Evolutionary conservation across 331 rosid species (phyloP).

Genomic region (Pyrus hybrid): DNA sequence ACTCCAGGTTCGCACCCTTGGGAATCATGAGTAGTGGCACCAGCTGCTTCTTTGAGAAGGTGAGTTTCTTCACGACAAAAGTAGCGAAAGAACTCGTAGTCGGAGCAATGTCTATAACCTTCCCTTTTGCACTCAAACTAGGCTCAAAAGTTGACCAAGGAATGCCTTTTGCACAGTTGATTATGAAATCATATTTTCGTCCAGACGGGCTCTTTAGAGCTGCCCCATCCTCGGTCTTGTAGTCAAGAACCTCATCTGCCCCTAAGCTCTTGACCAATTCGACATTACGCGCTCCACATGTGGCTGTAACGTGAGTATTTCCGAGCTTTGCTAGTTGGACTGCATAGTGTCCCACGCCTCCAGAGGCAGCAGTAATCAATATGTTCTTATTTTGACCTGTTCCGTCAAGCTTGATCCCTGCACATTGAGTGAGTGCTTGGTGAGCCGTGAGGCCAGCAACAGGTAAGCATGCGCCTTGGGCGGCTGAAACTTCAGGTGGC

Average conservation of each 20-base stretch:
- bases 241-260: slow-evolving; percentile 81
- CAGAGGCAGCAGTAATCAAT: slow-evolving; percentile 47
- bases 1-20: not conserved
- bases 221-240: slow-evolving; percentile 61
- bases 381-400: slow-evolving; percentile 24
- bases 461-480: slow-evolving; percentile 35
- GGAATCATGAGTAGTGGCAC: not conserved
- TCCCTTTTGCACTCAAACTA: slow-evolving; percentile 43
- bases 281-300: slow-evolving; percentile 63
- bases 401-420: slow-evolving; percentile 26
- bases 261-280: slow-evolving; percentile 58
- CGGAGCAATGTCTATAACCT: slow-evolving; percentile 59
- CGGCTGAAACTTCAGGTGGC: slow-evolving; percentile 58
- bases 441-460: slow-evolving; percentile 41
- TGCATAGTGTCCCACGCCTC: slow-evolving; percentile 60
- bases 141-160: slow-evolving; percentile 69
- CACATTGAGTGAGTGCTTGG: slow-evolving; percentile 28
- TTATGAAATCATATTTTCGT: slow-evolving; percentile 51
- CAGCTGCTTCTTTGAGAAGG: slow-evolving; percentile 18
- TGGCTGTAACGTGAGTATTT: slow-evolving; percentile 61
- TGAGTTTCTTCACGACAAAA: slow-evolving; percentile 16
- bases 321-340: slow-evolving; percentile 84
- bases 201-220: slow-evolving; percentile 69
- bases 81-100: not conserved
- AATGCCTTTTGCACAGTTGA: slow-evolving; percentile 46